Conservation (phyloP, 2,329 filamentous ascomycete genomes). For the Amesomyces nigricolor region DNA sequence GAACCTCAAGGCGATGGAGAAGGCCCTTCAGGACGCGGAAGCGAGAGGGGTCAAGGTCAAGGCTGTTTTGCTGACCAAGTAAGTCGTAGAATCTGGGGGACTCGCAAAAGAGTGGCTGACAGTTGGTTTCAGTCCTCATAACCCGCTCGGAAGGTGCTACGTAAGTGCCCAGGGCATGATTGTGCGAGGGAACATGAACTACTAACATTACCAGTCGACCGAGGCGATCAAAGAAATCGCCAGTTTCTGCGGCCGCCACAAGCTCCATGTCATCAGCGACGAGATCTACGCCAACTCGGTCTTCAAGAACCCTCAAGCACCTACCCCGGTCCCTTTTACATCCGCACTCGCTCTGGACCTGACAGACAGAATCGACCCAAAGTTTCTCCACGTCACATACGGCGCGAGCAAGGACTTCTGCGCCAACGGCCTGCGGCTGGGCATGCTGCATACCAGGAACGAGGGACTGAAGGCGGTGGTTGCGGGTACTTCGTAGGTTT, state of each 20-base stretch:
- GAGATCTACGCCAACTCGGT: constrained; percentile 48
- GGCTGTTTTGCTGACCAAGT: constrained; percentile 12
- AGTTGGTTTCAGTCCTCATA: neutral
- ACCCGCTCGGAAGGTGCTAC: constrained; percentile 16
- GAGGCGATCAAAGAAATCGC: constrained; percentile 31
- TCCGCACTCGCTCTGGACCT: constrained; percentile 42
- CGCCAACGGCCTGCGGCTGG: constrained; percentile 50
- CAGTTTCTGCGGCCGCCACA: constrained; percentile 34
- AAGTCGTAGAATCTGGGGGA: neutral
- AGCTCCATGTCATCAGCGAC: constrained; percentile 47
- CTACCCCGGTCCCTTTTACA: constrained; percentile 36
- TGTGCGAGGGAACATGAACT: neutral
- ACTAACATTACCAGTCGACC: constrained; percentile 11
- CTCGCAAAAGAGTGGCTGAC: neutral
- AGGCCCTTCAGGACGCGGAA: constrained; percentile 14
- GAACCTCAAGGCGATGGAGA: constrained; percentile 17
- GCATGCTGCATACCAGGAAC: constrained; percentile 44
- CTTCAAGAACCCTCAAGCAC: constrained; percentile 36
- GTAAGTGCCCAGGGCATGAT: neutral
- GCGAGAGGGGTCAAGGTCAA: constrained; percentile 10
- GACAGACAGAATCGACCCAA: constrained; percentile 41
- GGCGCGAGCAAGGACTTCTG: constrained; percentile 49
- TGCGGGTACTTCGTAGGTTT: too few relatives aligned
- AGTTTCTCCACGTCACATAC: constrained; percentile 47
- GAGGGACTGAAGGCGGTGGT: constrained; percentile 35